Evolutionary conservation across 169 alveolate genomes (phyloP).

Genomic region (Eimeria falciformis): DNA sequence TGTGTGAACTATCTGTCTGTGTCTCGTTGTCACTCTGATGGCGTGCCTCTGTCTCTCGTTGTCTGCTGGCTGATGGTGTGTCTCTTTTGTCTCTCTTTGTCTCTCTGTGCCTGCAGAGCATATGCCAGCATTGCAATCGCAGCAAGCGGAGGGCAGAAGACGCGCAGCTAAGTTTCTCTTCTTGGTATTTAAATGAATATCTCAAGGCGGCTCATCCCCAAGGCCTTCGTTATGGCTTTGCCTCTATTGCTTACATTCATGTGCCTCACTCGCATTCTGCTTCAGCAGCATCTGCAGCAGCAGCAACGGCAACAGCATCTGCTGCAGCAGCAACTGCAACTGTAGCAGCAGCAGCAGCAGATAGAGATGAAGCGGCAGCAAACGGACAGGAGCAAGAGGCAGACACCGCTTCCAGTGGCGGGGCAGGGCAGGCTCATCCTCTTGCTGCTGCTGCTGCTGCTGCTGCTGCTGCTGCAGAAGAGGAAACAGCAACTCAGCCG

Average conservation of each 20-base stretch:
- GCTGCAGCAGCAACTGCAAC: not conserved
- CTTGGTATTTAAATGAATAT: constrained; percentile 84
- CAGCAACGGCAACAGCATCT: not conserved
- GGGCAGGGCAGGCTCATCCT: not conserved
- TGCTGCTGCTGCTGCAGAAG: constrained; percentile 35
- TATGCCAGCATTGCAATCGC: constrained; percentile 86
- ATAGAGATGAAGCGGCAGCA: not conserved
- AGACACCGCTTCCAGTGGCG: not conserved
- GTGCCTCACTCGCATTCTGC: constrained; percentile 8
- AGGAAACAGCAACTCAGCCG: constrained; percentile 29
- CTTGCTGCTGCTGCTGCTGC: constrained; percentile 6
- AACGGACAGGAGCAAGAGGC: not conserved
- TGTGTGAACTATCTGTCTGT: too few relatives aligned
- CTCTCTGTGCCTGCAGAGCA: constrained; percentile 46
- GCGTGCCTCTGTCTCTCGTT: too few relatives aligned
- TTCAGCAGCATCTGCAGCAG: constrained; percentile 8
- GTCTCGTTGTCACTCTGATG: too few relatives aligned
- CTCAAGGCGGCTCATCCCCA: constrained; percentile 76
- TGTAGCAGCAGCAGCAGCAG: not conserved
- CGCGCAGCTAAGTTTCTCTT: constrained; percentile 86
- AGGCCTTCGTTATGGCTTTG: constrained; percentile 47
- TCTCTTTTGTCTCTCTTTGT: not conserved
- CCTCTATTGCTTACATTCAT: constrained; percentile 50
- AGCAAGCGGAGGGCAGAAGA: constrained; percentile 87
- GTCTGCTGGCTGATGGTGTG: too few relatives aligned